These are phyloP conservation scores for Toxoplasma gondii DNA, from an alignment of 169 alveolate species.

Conservation along the genomic window DNA sequence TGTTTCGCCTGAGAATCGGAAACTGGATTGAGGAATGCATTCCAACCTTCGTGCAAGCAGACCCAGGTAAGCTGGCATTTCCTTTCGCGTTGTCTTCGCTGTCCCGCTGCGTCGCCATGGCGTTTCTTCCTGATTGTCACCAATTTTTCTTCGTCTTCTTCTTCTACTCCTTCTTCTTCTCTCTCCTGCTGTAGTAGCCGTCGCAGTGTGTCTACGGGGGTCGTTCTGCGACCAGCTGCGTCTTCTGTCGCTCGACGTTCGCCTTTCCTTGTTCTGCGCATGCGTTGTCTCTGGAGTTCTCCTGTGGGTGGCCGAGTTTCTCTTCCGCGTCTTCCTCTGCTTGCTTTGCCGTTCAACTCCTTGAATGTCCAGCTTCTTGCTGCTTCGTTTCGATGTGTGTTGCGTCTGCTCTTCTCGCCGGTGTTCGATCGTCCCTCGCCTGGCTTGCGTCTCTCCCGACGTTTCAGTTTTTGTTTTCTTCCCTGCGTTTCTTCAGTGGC, in stretches of 20 bases:
- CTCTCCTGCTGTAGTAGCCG: neutral
- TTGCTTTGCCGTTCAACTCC: too few species aligned
- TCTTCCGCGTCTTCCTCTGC: too few species aligned
- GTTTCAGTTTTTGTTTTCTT: neutral
- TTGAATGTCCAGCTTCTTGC: too few species aligned
- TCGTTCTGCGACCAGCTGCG: neutral
- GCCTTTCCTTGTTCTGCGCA: too few species aligned
- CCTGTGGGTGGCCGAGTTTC: too few species aligned
- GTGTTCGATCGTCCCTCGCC: too few species aligned
- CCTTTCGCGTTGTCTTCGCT: neutral
- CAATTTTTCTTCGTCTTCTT: neutral
- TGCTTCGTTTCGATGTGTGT: too few species aligned
- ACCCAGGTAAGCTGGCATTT: constrained; percentile 71
- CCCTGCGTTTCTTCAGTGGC: constrained; percentile 68
- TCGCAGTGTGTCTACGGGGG: neutral
- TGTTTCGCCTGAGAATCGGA: constrained; percentile 75
- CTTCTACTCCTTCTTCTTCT: neutral
- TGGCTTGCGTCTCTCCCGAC: too few species aligned
- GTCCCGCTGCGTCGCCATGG: neutral
- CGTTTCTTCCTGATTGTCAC: neutral
- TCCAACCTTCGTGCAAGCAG: constrained; percentile 79
- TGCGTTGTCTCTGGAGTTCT: too few species aligned
- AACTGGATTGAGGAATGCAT: constrained; percentile 76
- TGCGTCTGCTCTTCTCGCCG: too few species aligned
- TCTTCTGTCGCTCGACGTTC: neutral